Conservation (phyloP, 305 asterid species). For the Solanum hybrid region DNA sequence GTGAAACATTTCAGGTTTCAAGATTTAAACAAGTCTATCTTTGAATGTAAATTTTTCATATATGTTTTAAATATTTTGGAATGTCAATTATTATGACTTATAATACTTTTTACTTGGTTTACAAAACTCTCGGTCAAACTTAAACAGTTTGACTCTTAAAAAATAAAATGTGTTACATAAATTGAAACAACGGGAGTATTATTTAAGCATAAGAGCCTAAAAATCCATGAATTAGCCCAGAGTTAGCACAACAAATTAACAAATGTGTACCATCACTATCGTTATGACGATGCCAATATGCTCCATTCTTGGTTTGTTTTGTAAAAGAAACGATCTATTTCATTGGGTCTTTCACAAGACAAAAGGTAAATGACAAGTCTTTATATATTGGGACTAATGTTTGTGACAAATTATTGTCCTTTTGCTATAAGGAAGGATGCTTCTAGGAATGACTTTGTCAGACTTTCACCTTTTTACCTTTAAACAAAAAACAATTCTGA, state of each 20-base stretch:
- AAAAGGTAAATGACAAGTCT: background rate
- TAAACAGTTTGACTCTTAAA: no score
- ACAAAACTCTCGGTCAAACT: background rate
- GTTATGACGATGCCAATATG: background rate
- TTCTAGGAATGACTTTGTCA: background rate
- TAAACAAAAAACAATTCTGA: background rate
- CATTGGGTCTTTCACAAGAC: background rate
- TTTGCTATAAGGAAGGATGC: background rate
- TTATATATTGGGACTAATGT: background rate
- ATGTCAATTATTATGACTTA: no score
- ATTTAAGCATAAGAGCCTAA: background rate
- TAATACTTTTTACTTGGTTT: no score
- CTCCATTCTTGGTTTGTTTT: background rate
- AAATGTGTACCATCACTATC: background rate
- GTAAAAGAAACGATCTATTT: background rate
- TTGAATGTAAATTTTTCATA: no score
- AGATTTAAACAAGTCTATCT: no score
- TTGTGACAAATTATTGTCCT: background rate
- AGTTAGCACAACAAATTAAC: background rate
- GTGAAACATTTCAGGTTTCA: no score
- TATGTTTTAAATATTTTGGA: no score
- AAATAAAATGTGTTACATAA: no score
- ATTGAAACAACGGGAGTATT: no score
- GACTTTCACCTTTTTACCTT: background rate
- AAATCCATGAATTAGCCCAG: background rate